Evolutionary conservation across 306 rosid species (phyloP).

Genomic region (Aeschynomene evenia): DNA sequence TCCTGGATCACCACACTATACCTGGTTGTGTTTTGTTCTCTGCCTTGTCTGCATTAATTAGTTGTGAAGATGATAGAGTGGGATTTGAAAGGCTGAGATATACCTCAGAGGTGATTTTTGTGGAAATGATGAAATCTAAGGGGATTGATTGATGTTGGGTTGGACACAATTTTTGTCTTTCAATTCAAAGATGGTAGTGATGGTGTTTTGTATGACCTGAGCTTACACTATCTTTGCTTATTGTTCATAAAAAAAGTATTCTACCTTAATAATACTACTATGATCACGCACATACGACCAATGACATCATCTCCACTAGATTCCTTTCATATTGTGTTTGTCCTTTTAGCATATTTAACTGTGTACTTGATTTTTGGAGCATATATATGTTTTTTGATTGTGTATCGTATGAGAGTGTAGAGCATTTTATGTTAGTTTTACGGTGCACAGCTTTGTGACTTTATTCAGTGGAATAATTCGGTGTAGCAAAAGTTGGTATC

Average conservation of each 20-base stretch:
- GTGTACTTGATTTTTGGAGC: background rate
- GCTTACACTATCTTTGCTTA: slow-evolving; percentile 27
- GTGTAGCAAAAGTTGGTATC: no score
- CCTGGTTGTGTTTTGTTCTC: slow-evolving; percentile 8
- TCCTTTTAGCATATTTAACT: slow-evolving; percentile 18
- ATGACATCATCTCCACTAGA: slow-evolving; percentile 36
- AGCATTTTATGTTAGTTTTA: slow-evolving; percentile 18
- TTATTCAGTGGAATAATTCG: slow-evolving; percentile 23
- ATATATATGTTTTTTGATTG: slow-evolving; percentile 12
- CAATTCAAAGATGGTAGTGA: slow-evolving; percentile 28
- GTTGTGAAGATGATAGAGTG: slow-evolving; percentile 22
- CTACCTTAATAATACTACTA: slow-evolving; percentile 22
- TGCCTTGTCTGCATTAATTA: slow-evolving; percentile 23
- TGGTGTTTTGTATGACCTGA: slow-evolving; percentile 27
- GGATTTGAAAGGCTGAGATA: slow-evolving; percentile 35
- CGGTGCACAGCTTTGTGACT: slow-evolving; percentile 23
- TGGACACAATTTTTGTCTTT: slow-evolving; percentile 40
- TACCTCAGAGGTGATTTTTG: slow-evolving; percentile 42
- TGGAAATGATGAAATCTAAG: slow-evolving; percentile 37
- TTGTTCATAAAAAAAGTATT: slow-evolving; percentile 5
- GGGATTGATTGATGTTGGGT: slow-evolving; percentile 38
- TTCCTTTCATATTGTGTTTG: slow-evolving; percentile 30
- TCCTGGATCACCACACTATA: slow-evolving; percentile 21
- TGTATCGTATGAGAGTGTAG: background rate
- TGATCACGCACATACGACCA: slow-evolving; percentile 31